Evolutionary conservation across 371 early-diverging fungal genomes (phyloP), one percentile per base, ranked within the genome.

Genomic region (Mortierella sp.): DNA sequence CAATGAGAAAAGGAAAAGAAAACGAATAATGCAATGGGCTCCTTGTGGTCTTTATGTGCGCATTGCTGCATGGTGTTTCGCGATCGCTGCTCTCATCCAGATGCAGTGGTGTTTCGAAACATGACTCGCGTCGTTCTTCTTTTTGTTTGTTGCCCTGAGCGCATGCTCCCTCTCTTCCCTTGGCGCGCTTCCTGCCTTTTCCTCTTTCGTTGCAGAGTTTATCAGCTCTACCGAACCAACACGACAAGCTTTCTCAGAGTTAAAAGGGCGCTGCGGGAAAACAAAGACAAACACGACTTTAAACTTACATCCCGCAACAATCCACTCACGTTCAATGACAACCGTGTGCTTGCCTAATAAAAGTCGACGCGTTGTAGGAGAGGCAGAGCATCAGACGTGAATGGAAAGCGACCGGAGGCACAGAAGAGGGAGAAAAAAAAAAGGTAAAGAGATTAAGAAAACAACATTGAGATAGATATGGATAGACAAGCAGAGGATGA

Each of bases 291-390:
- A 54, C 16, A 29, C 14, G 44, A 8, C 44, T 5, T 14, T 21
- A 51, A 58, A 77, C 74, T 81, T 81, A 77, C 81, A 77, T 74
- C 81, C 77, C 71, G 70, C 75, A 49, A 29, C 54, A 73, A 63
- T 41, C 74, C 81, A 81, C 74, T 70, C 60, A 77, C 77, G 51
- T 70, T 56, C 60, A 81, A 70, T 54, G 71, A 74, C 77, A 75
- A 74, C 56, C 74, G 76, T 27, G 74, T 43, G 74, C 51, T 81
- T 74, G 81, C 75, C 77, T 81, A 81, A 35, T 48, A 44, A 27
- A 46, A 44, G 16, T 21, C 27, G 38, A 35, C 21, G 55, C 58
- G 51, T 43, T 55, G 38, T 49, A 4, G 27, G 43, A n/a, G 18
- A 18, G 43, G 35, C 27, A 21, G 51, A 27, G 55, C 74, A 74